Evolutionary conservation across 306 rosid species (phyloP).

Genomic region (cucumber (Cucumis sativus)): DNA sequence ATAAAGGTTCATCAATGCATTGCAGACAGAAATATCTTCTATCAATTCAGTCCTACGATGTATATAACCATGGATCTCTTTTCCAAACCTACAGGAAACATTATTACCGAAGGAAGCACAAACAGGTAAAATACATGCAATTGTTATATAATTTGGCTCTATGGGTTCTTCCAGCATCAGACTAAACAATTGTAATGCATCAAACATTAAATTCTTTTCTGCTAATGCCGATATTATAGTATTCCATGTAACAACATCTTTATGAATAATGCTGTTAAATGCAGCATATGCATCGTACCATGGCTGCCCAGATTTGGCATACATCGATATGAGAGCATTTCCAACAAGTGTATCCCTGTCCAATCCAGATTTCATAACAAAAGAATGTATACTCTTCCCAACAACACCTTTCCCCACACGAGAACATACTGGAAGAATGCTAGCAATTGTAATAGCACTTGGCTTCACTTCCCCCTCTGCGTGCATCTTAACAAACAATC

Average conservation of each 20-base stretch:
- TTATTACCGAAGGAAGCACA: conserved; percentile 38
- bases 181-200: conserved; percentile 41
- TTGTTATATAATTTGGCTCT: conserved; percentile 54
- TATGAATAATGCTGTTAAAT: conserved; percentile 37
- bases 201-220: conserved; percentile 36
- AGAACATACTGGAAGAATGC: conserved; percentile 60
- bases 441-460: conserved; percentile 57
- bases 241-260: conserved; percentile 86
- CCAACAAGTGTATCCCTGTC: conserved; percentile 48
- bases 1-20: conserved; percentile 77
- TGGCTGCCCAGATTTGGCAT: conserved; percentile 60
- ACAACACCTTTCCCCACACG: conserved; percentile 28
- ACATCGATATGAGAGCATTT: conserved; percentile 67
- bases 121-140: conserved; percentile 59
- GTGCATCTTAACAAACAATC: conserved; percentile 46
- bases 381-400: conserved; percentile 54
- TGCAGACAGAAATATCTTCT: conserved; percentile 46
- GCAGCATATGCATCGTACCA: conserved; percentile 41
- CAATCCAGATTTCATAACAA: conserved; percentile 60
- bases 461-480: conserved; percentile 39
- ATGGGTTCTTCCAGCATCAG: conserved; percentile 46
- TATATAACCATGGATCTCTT: conserved; percentile 59
- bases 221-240: conserved; percentile 71
- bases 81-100: conserved; percentile 39
- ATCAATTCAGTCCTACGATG: conserved; percentile 37